These are phyloP conservation scores for Cladosporium sp. DNA, from an alignment of 2,329 filamentous ascomycete species.

Conservation along the genomic window DNA sequence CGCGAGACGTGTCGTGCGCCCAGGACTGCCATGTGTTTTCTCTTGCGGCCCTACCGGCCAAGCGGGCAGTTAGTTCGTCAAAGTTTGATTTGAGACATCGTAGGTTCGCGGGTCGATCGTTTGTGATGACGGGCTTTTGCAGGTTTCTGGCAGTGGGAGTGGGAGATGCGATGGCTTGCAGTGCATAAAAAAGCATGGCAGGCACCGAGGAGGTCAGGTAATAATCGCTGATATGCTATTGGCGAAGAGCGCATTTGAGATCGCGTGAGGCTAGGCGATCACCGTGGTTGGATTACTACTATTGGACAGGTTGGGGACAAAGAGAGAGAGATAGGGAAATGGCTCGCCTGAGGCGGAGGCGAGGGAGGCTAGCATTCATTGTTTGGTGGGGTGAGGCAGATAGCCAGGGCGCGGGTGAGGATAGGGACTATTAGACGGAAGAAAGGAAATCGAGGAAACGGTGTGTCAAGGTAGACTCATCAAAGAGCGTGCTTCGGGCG, in stretches of 20 bases:
- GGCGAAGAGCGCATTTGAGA: background rate
- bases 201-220: slow-evolving; percentile 1
- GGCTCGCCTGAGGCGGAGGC: slow-evolving; percentile 6
- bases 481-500: background rate
- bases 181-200: slow-evolving; percentile 9
- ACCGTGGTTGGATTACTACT: background rate
- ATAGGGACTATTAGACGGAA: background rate
- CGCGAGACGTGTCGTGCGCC: slow-evolving; percentile 2
- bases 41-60: background rate
- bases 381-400: background rate
- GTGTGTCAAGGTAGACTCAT: background rate
- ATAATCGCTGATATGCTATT: slow-evolving; percentile 9
- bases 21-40: slow-evolving; percentile 11
- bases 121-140: slow-evolving; percentile 2
- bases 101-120: slow-evolving; percentile 6
- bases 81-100: slow-evolving; percentile 6
- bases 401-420: background rate
- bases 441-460: background rate
- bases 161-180: background rate
- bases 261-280: slow-evolving; percentile 11
- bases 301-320: slow-evolving; percentile 3
- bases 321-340: slow-evolving; percentile 5
- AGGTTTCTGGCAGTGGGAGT: background rate
- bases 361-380: background rate
- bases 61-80: background rate